phyloP scores from a whole-genome alignment of 2,329 filamentous ascomycete genomes.

The Ophiostoma quercus region DNA sequence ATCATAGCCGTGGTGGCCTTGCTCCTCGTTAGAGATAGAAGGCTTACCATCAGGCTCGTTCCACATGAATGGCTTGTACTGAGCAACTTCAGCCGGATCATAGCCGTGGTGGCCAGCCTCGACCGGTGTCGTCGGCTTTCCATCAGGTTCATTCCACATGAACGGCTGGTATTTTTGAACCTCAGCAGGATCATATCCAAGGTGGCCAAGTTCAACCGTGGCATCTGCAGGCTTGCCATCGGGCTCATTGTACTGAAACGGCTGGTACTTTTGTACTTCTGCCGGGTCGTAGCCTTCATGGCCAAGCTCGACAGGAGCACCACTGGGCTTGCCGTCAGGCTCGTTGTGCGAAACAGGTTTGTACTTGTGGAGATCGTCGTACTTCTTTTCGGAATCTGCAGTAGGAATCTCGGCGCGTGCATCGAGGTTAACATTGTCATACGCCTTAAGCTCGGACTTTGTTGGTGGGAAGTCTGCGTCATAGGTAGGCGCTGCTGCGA shows the following conservation, averaged over 20 bases:
- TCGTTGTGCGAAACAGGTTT: slow-evolving; percentile 31
- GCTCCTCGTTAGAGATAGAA: slow-evolving; percentile 29
- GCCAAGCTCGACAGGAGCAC: slow-evolving; percentile 12
- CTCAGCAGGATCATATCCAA: slow-evolving; percentile 24
- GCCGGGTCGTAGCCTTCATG: slow-evolving; percentile 23
- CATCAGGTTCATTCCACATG: slow-evolving; percentile 27
- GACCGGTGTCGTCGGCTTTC: slow-evolving; percentile 32
- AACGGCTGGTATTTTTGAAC: slow-evolving; percentile 29
- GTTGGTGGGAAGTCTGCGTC: slow-evolving; percentile 23
- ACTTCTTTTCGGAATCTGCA: slow-evolving; percentile 13
- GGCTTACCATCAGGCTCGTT: slow-evolving; percentile 30
- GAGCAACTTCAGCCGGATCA: slow-evolving; percentile 24
- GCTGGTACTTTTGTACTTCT: slow-evolving; percentile 30
- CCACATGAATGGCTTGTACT: slow-evolving; percentile 28
- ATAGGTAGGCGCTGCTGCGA: neutral
- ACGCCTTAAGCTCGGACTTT: slow-evolving; percentile 35
- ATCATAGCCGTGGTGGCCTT: slow-evolving; percentile 21
- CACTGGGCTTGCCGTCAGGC: slow-evolving; percentile 29
- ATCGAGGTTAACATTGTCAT: slow-evolving; percentile 29
- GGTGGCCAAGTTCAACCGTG: slow-evolving; percentile 23
- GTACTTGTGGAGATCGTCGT: slow-evolving; percentile 31
- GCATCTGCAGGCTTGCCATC: slow-evolving; percentile 30
- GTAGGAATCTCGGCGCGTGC: neutral
- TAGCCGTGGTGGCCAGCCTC: slow-evolving; percentile 22
- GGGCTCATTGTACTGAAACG: slow-evolving; percentile 36